Conservation (phyloP, 148 eudicot genomes). For the Diospyros lotus region DNA sequence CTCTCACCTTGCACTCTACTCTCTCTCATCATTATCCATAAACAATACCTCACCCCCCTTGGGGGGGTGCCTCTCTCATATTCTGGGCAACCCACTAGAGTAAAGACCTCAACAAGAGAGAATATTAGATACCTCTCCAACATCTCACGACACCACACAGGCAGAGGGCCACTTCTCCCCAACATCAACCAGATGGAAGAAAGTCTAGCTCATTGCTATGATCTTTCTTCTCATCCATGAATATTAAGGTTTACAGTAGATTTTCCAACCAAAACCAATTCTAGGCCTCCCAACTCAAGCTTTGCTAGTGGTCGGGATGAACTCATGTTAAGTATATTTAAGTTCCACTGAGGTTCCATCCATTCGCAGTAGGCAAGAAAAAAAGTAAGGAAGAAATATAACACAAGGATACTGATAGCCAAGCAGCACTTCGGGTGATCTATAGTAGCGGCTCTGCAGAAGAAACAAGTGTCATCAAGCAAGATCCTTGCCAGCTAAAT, state of each 20-base stretch:
- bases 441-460: slow-evolving; percentile 96
- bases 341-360: not conserved
- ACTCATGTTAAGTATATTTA: not conserved
- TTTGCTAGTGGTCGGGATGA: not conserved
- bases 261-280: slow-evolving; percentile 1
- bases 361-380: not conserved
- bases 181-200: no score
- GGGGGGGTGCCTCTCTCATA: no score
- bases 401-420: slow-evolving; percentile 47
- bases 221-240: no score
- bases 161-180: no score
- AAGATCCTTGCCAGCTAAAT: slow-evolving; percentile 3
- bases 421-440: slow-evolving; percentile 98
- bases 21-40: no score
- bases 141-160: no score
- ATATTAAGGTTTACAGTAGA: not conserved
- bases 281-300: not conserved
- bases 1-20: no score
- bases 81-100: no score
- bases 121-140: no score
- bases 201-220: no score
- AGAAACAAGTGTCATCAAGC: slow-evolving; percentile 10
- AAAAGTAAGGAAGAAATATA: not conserved
- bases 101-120: no score
- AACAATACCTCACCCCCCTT: no score